Base-by-base conservation (phyloP, 768 basidiomycete species). In the Phylloporus sp. region DNA sequence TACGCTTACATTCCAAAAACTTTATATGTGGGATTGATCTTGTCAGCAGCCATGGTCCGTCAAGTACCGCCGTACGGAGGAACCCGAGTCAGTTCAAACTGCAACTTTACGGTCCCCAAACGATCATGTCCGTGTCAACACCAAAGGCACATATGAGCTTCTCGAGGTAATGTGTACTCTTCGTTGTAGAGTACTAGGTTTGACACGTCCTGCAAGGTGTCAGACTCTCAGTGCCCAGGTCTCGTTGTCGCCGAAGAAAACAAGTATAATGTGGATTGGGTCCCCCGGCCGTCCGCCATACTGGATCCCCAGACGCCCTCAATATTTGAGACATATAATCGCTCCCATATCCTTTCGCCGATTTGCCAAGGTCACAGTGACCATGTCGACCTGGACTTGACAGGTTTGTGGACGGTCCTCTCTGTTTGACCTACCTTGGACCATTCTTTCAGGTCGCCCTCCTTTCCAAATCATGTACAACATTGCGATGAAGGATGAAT, bases 391-490 rank as follows among this genome's bases (percentile, higher is more conserved):
- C 72, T 97, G n/a, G 82, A 86, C 17, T 70, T 97, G 37, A 77
- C 75, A 43, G 90, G 90, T 85, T 45, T 28, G 72, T 59, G 17
- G 14, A 34, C 32, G 28, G 23, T 36, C 9, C 4, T 43, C 24
- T 22, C n/a, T 2, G 9, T 35, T n/a, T 29, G 2, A 23, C 38
- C 23, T 32, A 15, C 32, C 20, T 42, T 34, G 23, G 27, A 50
- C 39, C 13, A 21, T 38, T 38, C 26, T 9, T 14, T 26, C 56
- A 88, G 93, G 93, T 41, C 81, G 83, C 18, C 83, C 90, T n/a
- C 93, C 93, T 0, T 97, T 94, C 78, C 85, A 95, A 62, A 82
- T 95, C 52, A 84, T 80, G 77, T 96, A 94, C 66, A 87, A 90
- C 54, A 80, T 91, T 44, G 89, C 85, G 1, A 77, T 79, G 61